Percentiles rank a stretch among this genome's conserved stretches.
These are phyloP conservation scores for Ephemerocybe angulata DNA, from an alignment of 768 basidiomycete genomes.

Conservation along the genomic window DNA sequence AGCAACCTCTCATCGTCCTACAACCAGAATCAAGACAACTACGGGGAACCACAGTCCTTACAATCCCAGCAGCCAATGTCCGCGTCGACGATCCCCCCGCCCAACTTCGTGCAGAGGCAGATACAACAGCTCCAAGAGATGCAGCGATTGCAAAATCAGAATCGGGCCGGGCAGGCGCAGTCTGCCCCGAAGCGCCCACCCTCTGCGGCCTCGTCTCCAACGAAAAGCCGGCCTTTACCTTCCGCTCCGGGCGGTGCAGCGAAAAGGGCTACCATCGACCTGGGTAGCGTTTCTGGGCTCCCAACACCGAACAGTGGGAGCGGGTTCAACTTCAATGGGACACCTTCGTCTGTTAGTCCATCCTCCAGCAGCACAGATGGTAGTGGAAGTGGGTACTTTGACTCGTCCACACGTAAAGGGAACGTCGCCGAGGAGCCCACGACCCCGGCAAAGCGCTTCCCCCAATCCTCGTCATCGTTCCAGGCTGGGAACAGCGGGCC, in stretches of 20 bases:
- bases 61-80: background rate
- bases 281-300: conserved; percentile 7
- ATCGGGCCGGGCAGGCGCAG: background rate
- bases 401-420: too few species aligned
- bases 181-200: background rate
- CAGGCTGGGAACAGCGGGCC: background rate
- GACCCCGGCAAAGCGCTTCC: too few species aligned
- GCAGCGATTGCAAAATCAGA: background rate
- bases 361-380: too few species aligned
- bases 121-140: background rate
- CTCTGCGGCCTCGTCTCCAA: background rate
- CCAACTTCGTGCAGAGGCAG: conserved; percentile 1
- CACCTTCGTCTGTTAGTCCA: background rate
- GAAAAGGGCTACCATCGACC: conserved; percentile 5
- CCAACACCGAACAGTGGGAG: background rate
- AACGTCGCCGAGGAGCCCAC: too few species aligned
- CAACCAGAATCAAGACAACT: background rate
- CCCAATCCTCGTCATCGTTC: background rate
- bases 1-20: background rate
- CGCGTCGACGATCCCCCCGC: background rate
- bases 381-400: too few species aligned
- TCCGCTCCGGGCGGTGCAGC: conserved; percentile 2
- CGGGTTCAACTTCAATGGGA: background rate
- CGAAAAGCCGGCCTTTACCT: conserved; percentile 7
- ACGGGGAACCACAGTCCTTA: background rate